phyloP scores from a whole-genome alignment of 768 basidiomycete species.

The Suillus variegatus region DNA sequence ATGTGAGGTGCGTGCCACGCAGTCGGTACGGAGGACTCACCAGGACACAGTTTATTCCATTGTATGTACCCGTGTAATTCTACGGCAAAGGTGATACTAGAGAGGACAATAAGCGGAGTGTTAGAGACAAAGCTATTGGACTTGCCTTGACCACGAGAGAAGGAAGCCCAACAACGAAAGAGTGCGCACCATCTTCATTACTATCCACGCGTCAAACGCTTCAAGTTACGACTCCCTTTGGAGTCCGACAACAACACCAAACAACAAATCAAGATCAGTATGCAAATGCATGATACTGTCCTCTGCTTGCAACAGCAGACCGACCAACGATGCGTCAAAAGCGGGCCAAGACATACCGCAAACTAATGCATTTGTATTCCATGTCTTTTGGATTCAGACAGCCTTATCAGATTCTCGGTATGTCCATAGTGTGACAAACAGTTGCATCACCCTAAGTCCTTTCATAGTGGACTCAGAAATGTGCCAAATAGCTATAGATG shows the following conservation, averaged over 20 bases:
- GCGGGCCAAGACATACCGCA: conserved; percentile 91
- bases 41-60: conserved; percentile 63
- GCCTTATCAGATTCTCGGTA: conserved; percentile 92
- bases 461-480: conserved; percentile 75
- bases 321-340: conserved; percentile 78
- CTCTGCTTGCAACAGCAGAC: neutral
- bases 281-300: neutral
- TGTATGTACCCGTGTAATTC: conserved; percentile 63
- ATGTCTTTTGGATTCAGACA: conserved; percentile 88
- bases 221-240: neutral
- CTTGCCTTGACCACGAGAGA: conserved; percentile 22
- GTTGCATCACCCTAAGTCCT: conserved; percentile 29
- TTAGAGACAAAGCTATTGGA: neutral
- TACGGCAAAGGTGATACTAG: conserved; percentile 38
- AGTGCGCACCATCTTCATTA: conserved; percentile 20
- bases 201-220: conserved; percentile 8
- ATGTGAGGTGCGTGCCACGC: conserved; percentile 12
- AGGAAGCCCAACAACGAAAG: conserved; percentile 7
- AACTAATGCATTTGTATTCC: conserved; percentile 90
- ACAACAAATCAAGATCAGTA: conserved; percentile 15
- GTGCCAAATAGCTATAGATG: conserved; percentile 65
- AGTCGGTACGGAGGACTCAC: neutral
- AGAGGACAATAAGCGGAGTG: conserved; percentile 6
- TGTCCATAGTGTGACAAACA: conserved; percentile 19
- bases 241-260: conserved; percentile 24